Percentiles rank a stretch among this genome's conserved stretches.
phyloP scores from a whole-genome alignment of 1,284 basidiomycete species.

The Leccinum fuscescens region DNA sequence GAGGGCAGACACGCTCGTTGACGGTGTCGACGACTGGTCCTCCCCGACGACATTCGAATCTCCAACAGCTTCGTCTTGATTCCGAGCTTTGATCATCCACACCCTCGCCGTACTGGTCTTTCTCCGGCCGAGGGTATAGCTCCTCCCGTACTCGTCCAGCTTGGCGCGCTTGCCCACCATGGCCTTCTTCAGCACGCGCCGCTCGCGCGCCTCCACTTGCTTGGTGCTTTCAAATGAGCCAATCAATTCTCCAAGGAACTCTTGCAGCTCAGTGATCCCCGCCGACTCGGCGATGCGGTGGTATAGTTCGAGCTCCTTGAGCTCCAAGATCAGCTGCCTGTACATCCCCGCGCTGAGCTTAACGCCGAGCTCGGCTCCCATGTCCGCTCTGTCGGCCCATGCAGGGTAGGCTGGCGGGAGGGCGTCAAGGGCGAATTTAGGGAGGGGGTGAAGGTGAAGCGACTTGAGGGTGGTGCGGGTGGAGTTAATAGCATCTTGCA shows the following conservation, averaged over 20 bases:
- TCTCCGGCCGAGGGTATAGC: constrained; percentile 80
- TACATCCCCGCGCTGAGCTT: constrained; percentile 74
- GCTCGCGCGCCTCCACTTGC: constrained; percentile 50
- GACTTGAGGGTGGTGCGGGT: constrained; percentile 61
- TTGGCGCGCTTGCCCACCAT: constrained; percentile 46
- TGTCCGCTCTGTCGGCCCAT: constrained; percentile 68
- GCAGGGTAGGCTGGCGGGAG: constrained; percentile 58
- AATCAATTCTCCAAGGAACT: constrained; percentile 54
- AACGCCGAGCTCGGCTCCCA: constrained; percentile 57
- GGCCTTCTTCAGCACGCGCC: constrained; percentile 34
- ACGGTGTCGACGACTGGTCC: not conserved
- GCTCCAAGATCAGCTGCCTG: constrained; percentile 59
- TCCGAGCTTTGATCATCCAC: constrained; percentile 85
- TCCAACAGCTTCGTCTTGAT: not conserved
- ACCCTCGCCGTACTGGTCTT: constrained; percentile 88
- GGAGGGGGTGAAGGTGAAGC: constrained; percentile 75
- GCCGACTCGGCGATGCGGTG: constrained; percentile 66
- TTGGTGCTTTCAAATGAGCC: constrained; percentile 68
- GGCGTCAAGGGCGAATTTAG: constrained; percentile 61
- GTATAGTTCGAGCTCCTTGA: constrained; percentile 75
- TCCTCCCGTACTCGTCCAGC: constrained; percentile 73
- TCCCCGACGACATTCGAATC: not conserved
- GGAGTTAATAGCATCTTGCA: constrained; percentile 65
- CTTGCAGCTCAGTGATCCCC: constrained; percentile 58
- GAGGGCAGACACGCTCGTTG: constrained; percentile 19